Conservation (phyloP, 1,284 basidiomycete genomes). For the Irpex rosettiformis region DNA sequence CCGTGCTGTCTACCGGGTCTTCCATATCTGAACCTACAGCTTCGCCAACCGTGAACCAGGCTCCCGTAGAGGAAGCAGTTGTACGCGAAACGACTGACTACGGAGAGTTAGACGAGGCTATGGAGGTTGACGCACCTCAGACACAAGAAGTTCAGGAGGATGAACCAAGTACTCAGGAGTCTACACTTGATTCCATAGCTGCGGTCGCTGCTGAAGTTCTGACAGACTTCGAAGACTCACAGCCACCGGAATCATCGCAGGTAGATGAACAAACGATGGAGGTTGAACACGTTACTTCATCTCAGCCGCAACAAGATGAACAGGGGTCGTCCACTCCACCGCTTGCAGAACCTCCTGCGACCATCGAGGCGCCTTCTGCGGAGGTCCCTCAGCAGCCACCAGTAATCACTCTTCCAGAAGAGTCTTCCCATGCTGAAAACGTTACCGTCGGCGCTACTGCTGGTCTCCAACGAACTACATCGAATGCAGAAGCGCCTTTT, state of each 20-base stretch:
- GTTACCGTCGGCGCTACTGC: too few species aligned
- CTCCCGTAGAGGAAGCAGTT: background rate
- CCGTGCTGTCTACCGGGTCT: slow-evolving; percentile 18
- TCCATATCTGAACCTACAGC: slow-evolving; percentile 22
- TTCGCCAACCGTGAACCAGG: slow-evolving; percentile 12
- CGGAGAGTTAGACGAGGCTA: background rate
- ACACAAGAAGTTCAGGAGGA: background rate
- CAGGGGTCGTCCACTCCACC: background rate
- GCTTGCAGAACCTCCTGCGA: background rate
- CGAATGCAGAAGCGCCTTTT: background rate
- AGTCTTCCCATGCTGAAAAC: background rate
- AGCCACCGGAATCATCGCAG: background rate
- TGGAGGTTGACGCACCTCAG: background rate
- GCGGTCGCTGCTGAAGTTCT: background rate
- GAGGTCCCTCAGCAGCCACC: background rate
- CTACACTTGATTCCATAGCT: background rate
- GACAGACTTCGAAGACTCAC: background rate
- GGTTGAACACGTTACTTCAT: slow-evolving; percentile 14
- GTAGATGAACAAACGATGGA: slow-evolving; percentile 11
- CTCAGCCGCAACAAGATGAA: background rate
- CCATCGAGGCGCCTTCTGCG: background rate
- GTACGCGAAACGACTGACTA: background rate
- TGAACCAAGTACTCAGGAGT: background rate
- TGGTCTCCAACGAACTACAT: background rate
- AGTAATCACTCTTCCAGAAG: background rate